Evolutionary conservation across 169 alveolate species (phyloP).

Genomic region (Babesia sp.): DNA sequence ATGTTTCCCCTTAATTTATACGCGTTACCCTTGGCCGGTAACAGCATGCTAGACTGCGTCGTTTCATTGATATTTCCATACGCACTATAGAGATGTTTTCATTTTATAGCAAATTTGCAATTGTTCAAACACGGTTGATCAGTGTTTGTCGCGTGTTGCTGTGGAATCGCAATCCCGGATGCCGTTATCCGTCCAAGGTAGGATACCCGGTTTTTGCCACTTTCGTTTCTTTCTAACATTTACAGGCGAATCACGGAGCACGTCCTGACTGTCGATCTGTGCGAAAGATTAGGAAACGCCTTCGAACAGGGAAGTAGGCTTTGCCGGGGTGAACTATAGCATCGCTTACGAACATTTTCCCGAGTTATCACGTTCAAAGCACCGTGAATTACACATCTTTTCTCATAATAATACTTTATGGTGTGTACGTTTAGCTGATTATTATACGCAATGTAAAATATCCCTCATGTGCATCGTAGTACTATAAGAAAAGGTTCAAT

Average conservation of each 20-base stretch:
- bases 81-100: background rate
- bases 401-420: too few species aligned
- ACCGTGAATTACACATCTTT: too few species aligned
- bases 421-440: too few species aligned
- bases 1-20: background rate
- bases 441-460: too few species aligned
- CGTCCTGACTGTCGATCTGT: slow-evolving; percentile 65
- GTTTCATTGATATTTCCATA: background rate
- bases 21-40: background rate
- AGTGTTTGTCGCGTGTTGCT: slow-evolving; percentile 11
- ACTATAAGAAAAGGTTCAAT: too few species aligned
- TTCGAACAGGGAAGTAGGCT: slow-evolving; percentile 59
- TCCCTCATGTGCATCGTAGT: too few species aligned
- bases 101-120: background rate
- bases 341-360: too few species aligned
- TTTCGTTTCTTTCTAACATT: background rate
- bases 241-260: slow-evolving; percentile 66
- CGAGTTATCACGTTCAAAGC: too few species aligned
- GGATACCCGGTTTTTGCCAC: background rate
- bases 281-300: slow-evolving; percentile 59
- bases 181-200: slow-evolving; percentile 64
- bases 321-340: too few species aligned
- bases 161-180: slow-evolving; percentile 66
- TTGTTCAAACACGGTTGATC: slow-evolving; percentile 13
- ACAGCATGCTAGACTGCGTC: background rate